Evolutionary conservation across 345 rosid genomes (phyloP).

Genomic region (Iberis pinnata): DNA sequence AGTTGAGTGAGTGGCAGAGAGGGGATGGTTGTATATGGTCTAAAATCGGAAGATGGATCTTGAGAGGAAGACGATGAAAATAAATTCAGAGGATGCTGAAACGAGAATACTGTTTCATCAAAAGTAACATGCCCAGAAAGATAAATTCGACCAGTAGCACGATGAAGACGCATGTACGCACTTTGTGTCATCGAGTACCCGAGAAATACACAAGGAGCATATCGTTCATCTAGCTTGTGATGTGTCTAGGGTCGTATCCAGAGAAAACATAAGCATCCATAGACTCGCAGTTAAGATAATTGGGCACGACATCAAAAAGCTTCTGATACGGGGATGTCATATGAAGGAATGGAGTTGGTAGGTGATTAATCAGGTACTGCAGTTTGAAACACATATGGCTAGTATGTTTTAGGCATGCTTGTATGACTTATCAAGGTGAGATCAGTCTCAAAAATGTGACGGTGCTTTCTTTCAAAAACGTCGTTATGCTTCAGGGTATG

Average conservation of each 20-base stretch:
- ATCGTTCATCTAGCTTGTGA: not conserved
- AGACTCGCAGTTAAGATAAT: not conserved
- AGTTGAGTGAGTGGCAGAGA: too few relatives aligned
- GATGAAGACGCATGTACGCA: not conserved
- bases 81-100: too few relatives aligned
- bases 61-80: too few relatives aligned
- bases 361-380: not conserved
- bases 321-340: not conserved
- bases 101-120: too few relatives aligned
- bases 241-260: not conserved
- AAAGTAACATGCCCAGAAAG: not conserved
- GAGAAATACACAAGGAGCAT: not conserved
- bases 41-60: too few relatives aligned
- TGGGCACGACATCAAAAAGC: not conserved
- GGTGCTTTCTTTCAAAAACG: too few relatives aligned
- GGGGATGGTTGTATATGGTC: too few relatives aligned
- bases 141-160: not conserved
- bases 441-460: too few relatives aligned
- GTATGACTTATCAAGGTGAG: not conserved
- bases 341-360: not conserved
- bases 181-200: not conserved
- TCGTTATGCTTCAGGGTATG: too few relatives aligned
- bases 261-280: not conserved
- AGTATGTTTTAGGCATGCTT: not conserved
- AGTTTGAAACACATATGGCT: not conserved